phyloP scores from a whole-genome alignment of 2,329 filamentous ascomycete genomes.

The Metarhizium robertsii region DNA sequence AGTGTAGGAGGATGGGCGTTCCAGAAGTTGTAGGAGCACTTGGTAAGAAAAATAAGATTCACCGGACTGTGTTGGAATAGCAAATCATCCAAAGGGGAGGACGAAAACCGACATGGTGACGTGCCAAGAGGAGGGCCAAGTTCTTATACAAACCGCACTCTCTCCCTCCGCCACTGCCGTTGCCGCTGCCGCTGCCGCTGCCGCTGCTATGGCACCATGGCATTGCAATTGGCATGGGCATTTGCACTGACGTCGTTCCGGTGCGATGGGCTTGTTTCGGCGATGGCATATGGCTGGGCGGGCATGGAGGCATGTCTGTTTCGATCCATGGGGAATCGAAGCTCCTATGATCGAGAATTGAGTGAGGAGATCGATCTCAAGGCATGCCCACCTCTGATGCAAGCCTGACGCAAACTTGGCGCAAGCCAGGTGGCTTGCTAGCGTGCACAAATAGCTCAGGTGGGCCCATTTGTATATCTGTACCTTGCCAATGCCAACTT shows the following conservation, averaged over 20 bases:
- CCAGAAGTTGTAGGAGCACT: not conserved
- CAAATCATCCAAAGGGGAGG: not conserved
- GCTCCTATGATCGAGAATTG: conserved; percentile 5
- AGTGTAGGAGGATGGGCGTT: not conserved
- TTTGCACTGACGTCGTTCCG: not conserved
- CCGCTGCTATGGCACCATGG: not conserved
- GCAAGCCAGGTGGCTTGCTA: conserved; percentile 1
- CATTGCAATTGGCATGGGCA: not conserved
- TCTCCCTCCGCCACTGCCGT: not conserved
- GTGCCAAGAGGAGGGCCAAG: not conserved
- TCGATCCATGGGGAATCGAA: not conserved
- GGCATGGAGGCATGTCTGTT: not conserved
- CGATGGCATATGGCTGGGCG: not conserved
- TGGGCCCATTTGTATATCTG: not conserved
- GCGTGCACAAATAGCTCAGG: conserved; percentile 3
- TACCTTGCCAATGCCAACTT: too few species aligned
- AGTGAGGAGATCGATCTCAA: conserved; percentile 7
- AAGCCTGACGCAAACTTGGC: not conserved
- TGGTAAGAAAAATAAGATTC: not conserved
- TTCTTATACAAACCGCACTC: not conserved
- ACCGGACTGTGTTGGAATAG: not conserved
- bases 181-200: not conserved
- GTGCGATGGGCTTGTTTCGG: not conserved
- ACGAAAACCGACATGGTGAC: not conserved
- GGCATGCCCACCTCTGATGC: not conserved